Evolutionary conservation across 2,329 filamentous ascomycete genomes (phyloP).

Genomic region (Cryphonectria carpinicola): DNA sequence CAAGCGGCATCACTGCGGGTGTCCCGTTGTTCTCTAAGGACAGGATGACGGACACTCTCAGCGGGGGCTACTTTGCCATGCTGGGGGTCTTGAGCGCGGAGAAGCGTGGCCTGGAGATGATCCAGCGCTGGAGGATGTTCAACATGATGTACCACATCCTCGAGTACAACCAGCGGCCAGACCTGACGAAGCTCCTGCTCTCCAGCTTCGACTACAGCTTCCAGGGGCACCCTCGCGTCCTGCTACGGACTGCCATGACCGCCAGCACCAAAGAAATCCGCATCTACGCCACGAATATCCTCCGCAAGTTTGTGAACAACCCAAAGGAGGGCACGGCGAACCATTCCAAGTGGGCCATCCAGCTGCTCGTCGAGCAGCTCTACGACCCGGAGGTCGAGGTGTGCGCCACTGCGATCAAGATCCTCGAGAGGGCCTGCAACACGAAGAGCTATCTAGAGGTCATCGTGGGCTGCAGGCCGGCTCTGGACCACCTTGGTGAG

Average conservation of each 20-base stretch:
- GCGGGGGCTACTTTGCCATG: slow-evolving; percentile 92
- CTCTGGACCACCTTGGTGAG: slow-evolving; percentile 92
- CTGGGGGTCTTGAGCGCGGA: slow-evolving; percentile 86
- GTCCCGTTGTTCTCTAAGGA: slow-evolving; percentile 88
- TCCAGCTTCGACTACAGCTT: slow-evolving; percentile 91
- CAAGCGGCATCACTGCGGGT: slow-evolving; percentile 75
- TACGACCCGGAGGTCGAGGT: slow-evolving; percentile 98
- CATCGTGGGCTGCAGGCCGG: slow-evolving; percentile 93
- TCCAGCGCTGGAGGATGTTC: slow-evolving; percentile 96
- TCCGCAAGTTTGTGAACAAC: slow-evolving; percentile 81
- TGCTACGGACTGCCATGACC: slow-evolving; percentile 91
- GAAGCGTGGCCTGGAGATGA: slow-evolving; percentile 79
- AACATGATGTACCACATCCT: slow-evolving; percentile 99
- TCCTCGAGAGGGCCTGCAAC: slow-evolving; percentile 96
- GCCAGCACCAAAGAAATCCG: slow-evolving; percentile 89
- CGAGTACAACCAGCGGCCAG: slow-evolving; percentile 86
- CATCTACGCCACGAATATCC: slow-evolving; percentile 83
- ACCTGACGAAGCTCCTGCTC: slow-evolving; percentile 85
- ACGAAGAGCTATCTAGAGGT: slow-evolving; percentile 89
- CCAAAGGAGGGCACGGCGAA: slow-evolving; percentile 46
- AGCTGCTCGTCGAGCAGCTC: slow-evolving; percentile 93
- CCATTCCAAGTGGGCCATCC: slow-evolving; percentile 94
- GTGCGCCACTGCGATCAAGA: slow-evolving; percentile 94
- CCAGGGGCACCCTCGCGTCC: slow-evolving; percentile 85
- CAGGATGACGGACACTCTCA: slow-evolving; percentile 83